phyloP scores from a whole-genome alignment of 2,329 filamentous ascomycete species.

The Trichoderma koningiopsis region DNA sequence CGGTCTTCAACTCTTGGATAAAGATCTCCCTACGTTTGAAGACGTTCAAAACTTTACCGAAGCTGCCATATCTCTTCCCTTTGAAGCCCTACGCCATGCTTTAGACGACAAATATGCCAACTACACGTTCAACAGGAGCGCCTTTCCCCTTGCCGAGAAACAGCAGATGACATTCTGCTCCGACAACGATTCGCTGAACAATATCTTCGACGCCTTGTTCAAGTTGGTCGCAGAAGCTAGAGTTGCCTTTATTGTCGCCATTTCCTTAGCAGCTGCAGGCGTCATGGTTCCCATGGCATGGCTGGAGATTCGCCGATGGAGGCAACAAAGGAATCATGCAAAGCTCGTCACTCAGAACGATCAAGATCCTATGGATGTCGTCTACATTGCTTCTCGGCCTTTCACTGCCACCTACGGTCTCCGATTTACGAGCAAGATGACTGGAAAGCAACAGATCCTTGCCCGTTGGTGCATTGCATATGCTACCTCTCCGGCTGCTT shows the following conservation, averaged over 20 bases:
- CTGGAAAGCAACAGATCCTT: slow-evolving; percentile 67
- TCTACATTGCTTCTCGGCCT: slow-evolving; percentile 84
- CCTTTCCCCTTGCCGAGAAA: slow-evolving; percentile 84
- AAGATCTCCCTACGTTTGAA: slow-evolving; percentile 78
- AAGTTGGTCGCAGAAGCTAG: slow-evolving; percentile 67
- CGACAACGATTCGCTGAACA: slow-evolving; percentile 75
- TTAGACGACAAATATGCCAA: slow-evolving; percentile 71
- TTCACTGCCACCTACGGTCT: slow-evolving; percentile 73
- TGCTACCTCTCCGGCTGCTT: slow-evolving; percentile 77
- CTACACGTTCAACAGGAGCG: slow-evolving; percentile 75
- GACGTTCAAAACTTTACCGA: slow-evolving; percentile 82
- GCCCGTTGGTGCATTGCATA: slow-evolving; percentile 85
- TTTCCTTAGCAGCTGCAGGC: slow-evolving; percentile 70
- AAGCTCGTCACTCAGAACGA: slow-evolving; percentile 65
- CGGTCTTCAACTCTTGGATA: slow-evolving; percentile 72
- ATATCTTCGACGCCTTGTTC: slow-evolving; percentile 78
- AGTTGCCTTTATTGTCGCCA: slow-evolving; percentile 74
- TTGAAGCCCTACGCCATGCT: slow-evolving; percentile 73
- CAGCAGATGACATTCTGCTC: slow-evolving; percentile 85
- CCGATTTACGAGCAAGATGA: slow-evolving; percentile 66
- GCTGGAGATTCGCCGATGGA: slow-evolving; percentile 77
- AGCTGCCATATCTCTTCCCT: slow-evolving; percentile 73
- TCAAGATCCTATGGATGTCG: slow-evolving; percentile 81
- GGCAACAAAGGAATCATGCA: slow-evolving; percentile 69
- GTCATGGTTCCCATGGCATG: slow-evolving; percentile 79